Base-by-base conservation (phyloP, 768 basidiomycete genomes). In the Asterophora lycoperdoides region DNA sequence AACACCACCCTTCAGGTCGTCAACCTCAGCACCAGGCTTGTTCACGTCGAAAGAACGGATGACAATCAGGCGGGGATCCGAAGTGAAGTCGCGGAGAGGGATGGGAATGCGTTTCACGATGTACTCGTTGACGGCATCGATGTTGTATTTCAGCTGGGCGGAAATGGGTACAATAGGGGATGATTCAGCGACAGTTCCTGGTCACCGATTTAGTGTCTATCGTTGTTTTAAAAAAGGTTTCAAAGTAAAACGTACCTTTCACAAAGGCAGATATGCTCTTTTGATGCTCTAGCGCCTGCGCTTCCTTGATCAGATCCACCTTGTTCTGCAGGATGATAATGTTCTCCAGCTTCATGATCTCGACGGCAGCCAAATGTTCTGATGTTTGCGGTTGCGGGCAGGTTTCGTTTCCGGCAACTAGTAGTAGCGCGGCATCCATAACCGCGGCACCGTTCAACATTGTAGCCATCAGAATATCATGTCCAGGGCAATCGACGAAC, bases 391-490 rank as follows among this genome's bases (percentile, higher is more conserved):
- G 96, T 64, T 99, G 96, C 1, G 95, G 96, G 67, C 96, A 98
- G 2, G 93, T 91, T 76, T 99, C 96, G 71, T 99, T 99, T 23
- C 90, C 96, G 17, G 96, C 96, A 50, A 99, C 83, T 46, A 99
- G 84, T 1, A 99, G 78, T 0, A 98, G 74, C 4, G 96, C 96
- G 46, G 94, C 96, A 70, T 98, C 94, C 96, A 98, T 99, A 76
- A 98, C 95, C 8, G 96, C 96, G 35, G 96, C 96, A 68, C 95
- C 96, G 78, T 98, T 98, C 59, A 99, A 76, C 96, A 99, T 99
- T 56, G 95, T 99, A 43, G 96, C 96, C 96, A 99, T 99, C 68
- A 99, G 84, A 84, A 99, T 98, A 69, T 97, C 93, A 81, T 95
- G 94, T 53, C 94, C 91, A 1, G 90, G 92, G 59, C 88, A 93